Evolutionary conservation across 768 basidiomycete species (phyloP).

Genomic region (Tylopilus rubrobrunneus): DNA sequence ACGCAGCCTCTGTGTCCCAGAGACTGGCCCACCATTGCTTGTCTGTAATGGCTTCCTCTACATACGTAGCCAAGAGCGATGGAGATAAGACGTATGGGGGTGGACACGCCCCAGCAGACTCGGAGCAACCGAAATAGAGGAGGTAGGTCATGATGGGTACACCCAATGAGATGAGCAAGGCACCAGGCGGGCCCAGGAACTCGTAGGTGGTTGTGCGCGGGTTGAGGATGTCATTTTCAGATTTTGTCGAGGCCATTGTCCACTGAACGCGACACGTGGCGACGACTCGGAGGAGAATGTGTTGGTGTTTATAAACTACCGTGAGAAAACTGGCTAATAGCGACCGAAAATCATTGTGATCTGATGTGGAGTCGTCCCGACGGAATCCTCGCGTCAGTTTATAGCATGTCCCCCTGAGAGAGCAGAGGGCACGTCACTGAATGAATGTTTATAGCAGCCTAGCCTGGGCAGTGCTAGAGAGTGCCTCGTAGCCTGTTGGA

Average conservation of each 20-base stretch:
- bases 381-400: neutral
- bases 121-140: conserved; percentile 77
- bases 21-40: conserved; percentile 65
- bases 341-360: neutral
- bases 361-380: neutral
- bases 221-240: conserved; percentile 45
- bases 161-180: conserved; percentile 61
- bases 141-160: conserved; percentile 72
- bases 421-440: too few species aligned
- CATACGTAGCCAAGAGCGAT: conserved; percentile 29
- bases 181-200: conserved; percentile 80
- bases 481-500: too few species aligned
- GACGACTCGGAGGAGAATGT: neutral
- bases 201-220: conserved; percentile 73
- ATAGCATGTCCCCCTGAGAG: too few species aligned
- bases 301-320: neutral
- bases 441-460: too few species aligned
- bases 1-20: conserved; percentile 77
- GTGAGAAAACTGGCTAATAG: conserved; percentile 7
- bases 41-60: conserved; percentile 46
- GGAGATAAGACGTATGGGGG: conserved; percentile 43
- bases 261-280: neutral
- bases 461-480: too few species aligned
- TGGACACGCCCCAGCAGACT: conserved; percentile 65
- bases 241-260: conserved; percentile 20